These are phyloP conservation scores for Fragilaria radians DNA, from an alignment of 108 stramenopile genomes.

Conservation along the genomic window DNA sequence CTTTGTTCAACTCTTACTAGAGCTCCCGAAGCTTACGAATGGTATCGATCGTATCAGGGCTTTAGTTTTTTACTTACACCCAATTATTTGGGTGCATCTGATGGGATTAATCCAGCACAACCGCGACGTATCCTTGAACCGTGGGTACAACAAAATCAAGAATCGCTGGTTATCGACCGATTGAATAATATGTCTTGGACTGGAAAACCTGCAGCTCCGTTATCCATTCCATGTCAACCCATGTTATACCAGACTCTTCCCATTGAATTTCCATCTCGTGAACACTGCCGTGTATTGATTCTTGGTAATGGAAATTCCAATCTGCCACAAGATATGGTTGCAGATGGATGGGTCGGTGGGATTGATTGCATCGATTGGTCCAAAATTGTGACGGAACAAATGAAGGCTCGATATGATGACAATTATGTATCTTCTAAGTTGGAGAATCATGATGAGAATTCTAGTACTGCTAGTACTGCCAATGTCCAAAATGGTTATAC, in stretches of 20 bases:
- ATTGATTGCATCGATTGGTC: slow-evolving; percentile 75
- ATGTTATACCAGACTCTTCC: neutral
- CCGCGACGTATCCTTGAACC: neutral
- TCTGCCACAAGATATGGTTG: slow-evolving; percentile 58
- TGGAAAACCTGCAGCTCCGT: neutral
- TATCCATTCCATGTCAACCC: neutral
- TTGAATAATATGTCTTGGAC: neutral
- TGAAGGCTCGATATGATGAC: slow-evolving; percentile 41
- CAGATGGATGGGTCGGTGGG: slow-evolving; percentile 50
- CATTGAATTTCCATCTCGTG: slow-evolving; percentile 35
- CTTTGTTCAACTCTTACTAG: neutral
- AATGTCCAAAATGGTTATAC: neutral
- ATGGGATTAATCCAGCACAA: neutral
- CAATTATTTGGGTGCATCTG: slow-evolving; percentile 7
- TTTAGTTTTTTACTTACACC: slow-evolving; percentile 29
- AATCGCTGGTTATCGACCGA: neutral
- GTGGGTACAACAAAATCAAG: neutral
- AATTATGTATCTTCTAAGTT: too few species aligned
- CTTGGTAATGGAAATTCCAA: slow-evolving; percentile 56
- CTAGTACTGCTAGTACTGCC: neutral
- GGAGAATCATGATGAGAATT: neutral
- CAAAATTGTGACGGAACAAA: slow-evolving; percentile 57
- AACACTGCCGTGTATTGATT: slow-evolving; percentile 41
- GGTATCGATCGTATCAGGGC: slow-evolving; percentile 26
- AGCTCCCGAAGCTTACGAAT: slow-evolving; percentile 28